phyloP scores from a whole-genome alignment of 164 flowering plant species.

The Tinospora cordifolia region DNA sequence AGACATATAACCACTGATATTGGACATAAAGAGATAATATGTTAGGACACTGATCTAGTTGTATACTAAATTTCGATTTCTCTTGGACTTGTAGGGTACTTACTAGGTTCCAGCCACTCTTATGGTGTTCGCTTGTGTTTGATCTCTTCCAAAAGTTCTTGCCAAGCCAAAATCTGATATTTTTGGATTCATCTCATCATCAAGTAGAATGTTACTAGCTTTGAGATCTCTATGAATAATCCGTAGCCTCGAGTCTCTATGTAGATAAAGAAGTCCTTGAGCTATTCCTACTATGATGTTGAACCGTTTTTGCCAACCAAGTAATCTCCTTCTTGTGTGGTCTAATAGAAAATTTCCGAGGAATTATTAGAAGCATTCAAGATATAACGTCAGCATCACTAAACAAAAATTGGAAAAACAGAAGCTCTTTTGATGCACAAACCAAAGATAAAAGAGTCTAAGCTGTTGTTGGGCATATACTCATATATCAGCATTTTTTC shows the following conservation, averaged over 20 bases:
- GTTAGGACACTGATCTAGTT: not conserved
- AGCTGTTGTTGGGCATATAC: slow-evolving; percentile 6
- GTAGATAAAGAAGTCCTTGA: slow-evolving; percentile 23
- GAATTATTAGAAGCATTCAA: not conserved
- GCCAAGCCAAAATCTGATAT: slow-evolving; percentile 39
- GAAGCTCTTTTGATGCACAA: not conserved
- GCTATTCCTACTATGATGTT: slow-evolving; percentile 22
- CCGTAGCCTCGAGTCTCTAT: slow-evolving; percentile 30
- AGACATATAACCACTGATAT: slow-evolving; percentile 23
- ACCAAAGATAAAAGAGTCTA: slow-evolving; percentile 4
- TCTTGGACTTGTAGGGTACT: slow-evolving; percentile 5
- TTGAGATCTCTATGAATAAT: slow-evolving; percentile 38
- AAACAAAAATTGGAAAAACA: not conserved
- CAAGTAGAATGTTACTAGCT: slow-evolving; percentile 34
- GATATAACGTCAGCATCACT: not conserved
- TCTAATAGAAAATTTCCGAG: not conserved
- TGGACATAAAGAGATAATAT: not conserved
- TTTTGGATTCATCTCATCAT: slow-evolving; percentile 27
- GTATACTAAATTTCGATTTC: too few relatives aligned
- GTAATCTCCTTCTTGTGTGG: not conserved
- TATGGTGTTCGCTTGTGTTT: slow-evolving; percentile 24
- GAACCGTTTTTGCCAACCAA: slow-evolving; percentile 27
- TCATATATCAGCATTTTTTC: slow-evolving; percentile 4
- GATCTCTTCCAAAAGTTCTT: slow-evolving; percentile 23
- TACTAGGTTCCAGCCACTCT: slow-evolving; percentile 38